A percentile compares a stretch with the other conserved stretches of the same genome.
phyloP scores from a whole-genome alignment of 2,329 filamentous ascomycete species.

The Curvularia spicifera region DNA sequence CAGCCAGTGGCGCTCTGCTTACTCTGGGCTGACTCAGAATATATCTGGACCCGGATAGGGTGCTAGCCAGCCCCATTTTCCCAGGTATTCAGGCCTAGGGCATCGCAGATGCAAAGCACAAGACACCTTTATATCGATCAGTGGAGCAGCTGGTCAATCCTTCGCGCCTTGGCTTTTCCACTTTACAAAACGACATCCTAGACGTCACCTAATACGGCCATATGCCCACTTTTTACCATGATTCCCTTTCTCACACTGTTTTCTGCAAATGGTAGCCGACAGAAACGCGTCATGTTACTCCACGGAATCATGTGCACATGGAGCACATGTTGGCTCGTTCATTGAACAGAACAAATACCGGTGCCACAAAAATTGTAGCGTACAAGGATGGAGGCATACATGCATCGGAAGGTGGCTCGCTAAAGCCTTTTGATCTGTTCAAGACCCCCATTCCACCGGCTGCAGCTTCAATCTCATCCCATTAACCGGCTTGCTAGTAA shows the following conservation, averaged over 20 bases:
- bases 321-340: not conserved
- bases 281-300: not conserved
- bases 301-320: not conserved
- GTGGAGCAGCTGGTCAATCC: not conserved
- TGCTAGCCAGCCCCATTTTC: not conserved
- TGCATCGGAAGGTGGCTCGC: not conserved
- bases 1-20: not conserved
- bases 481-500: constrained; percentile 49
- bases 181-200: not conserved
- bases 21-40: not conserved
- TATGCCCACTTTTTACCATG: not conserved
- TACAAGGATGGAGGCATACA: not conserved
- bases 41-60: not conserved
- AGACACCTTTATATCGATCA: not conserved
- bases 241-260: not conserved
- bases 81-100: not conserved
- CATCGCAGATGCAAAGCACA: not conserved
- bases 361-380: not conserved
- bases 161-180: not conserved
- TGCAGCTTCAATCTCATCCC: constrained; percentile 48
- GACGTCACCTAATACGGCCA: not conserved
- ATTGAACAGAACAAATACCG: not conserved
- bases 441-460: constrained; percentile 30
- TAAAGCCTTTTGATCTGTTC: not conserved
- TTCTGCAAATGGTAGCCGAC: not conserved